Percentiles rank a stretch among this genome's conserved stretches.
Evolutionary conservation across 768 basidiomycete species (phyloP).

Genomic region (Austroboletus festivus): DNA sequence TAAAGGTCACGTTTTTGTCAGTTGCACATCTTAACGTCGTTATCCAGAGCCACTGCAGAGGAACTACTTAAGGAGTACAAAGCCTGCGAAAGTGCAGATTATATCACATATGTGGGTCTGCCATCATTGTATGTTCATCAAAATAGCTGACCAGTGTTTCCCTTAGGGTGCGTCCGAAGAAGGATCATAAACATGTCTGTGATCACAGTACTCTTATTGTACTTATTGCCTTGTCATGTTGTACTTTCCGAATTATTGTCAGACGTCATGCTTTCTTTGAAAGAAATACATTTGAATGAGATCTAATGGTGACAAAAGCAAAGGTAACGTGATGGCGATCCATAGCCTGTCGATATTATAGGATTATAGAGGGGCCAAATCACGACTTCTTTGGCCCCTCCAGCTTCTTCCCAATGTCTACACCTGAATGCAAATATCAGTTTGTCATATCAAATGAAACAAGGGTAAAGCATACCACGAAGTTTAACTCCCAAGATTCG

Average conservation of each 20-base stretch:
- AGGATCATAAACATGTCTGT: conserved; percentile 17
- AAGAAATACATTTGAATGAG: conserved; percentile 22
- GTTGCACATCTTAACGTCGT: neutral
- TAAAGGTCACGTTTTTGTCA: conserved; percentile 30
- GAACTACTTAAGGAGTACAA: conserved; percentile 92
- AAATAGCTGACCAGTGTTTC: neutral
- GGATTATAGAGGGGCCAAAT: conserved; percentile 40
- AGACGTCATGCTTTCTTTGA: neutral
- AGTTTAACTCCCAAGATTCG: conserved; percentile 82
- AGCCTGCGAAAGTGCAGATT: conserved; percentile 93
- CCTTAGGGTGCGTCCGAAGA: conserved; percentile 36
- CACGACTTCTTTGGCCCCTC: conserved; percentile 73
- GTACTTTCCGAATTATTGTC: conserved; percentile 1
- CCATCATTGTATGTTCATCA: neutral
- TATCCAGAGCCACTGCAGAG: conserved; percentile 72
- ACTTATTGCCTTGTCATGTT: neutral
- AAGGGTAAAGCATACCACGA: conserved; percentile 54
- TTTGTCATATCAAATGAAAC: neutral
- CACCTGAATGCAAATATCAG: conserved; percentile 40
- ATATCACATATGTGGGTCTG: conserved; percentile 76
- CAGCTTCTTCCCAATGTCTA: conserved; percentile 85
- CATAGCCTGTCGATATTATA: conserved; percentile 27
- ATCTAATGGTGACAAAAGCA: conserved; percentile 23
- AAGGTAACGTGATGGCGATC: conserved; percentile 17
- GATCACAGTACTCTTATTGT: neutral